phyloP scores from a whole-genome alignment of 2,329 filamentous ascomycete genomes.

The Didymella keratinophila region DNA sequence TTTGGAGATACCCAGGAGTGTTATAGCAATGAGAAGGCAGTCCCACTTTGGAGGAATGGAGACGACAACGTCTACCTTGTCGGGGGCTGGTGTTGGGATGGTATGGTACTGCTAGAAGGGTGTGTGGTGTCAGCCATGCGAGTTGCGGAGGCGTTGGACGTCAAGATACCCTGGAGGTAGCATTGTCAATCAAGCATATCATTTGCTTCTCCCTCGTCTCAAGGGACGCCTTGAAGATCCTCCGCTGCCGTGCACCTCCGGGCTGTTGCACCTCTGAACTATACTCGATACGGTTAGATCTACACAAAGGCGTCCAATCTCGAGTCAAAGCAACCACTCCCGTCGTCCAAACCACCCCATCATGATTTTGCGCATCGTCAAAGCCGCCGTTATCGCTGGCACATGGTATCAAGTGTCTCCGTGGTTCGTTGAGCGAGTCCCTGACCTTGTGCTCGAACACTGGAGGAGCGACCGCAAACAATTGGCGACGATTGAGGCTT shows the following conservation, averaged over 20 bases:
- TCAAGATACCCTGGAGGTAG: constrained; percentile 50
- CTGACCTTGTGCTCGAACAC: background rate
- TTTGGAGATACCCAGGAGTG: constrained; percentile 41
- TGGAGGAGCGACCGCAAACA: background rate
- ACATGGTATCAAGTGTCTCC: background rate
- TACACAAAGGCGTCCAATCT: background rate
- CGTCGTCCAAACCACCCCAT: no score
- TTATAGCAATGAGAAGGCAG: constrained; percentile 28
- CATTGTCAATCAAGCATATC: background rate
- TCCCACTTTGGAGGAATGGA: constrained; percentile 60
- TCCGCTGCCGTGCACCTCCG: background rate
- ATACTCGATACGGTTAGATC: background rate
- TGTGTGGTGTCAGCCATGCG: constrained; percentile 67
- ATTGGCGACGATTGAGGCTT: background rate
- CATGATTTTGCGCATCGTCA: background rate
- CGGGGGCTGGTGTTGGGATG: constrained; percentile 71
- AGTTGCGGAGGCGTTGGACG: constrained; percentile 61
- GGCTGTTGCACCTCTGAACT: background rate
- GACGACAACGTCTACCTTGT: constrained; percentile 63
- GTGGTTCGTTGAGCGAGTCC: background rate
- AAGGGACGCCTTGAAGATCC: background rate
- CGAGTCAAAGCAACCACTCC: background rate
- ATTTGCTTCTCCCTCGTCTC: background rate
- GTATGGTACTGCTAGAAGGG: constrained; percentile 69
- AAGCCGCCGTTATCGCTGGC: background rate